Base-by-base conservation (phyloP, 208 protist species). In the Borovskyia barvae region DNA sequence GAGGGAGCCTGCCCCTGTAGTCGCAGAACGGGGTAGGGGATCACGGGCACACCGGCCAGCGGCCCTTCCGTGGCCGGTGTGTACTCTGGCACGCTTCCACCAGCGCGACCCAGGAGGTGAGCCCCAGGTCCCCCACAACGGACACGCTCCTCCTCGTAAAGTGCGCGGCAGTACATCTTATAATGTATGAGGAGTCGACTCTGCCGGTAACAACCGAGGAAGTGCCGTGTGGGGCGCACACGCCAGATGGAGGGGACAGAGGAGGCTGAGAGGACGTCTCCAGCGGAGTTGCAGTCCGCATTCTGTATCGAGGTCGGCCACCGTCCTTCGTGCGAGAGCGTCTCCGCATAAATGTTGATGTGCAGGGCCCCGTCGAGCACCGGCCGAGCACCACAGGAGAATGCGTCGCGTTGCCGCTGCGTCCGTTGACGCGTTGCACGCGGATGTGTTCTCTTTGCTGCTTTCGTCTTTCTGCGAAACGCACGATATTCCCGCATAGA, bases 181-280 rank as follows among this genome's bases (percentile, higher is more conserved):
- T 74, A 93, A 46, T 88, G 84, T 25, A 95, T 62, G 6, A 95
- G 73, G 47, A 87, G 41, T 6, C 84, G 66, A 28, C 81, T 89
- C 62, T 92, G 89, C 0, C 89, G 83, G 59, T 82, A 93, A n/a
- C 67, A 80, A 8, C 89, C 89, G n/a, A 89, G 61, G 19, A 82
- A 61, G 32, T 59, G 47, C 12, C 48, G 39, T 29, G 12, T 19
- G 6, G 33, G 17, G 1, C 29, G 30, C 1, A 28, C 17, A 4
- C 17, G 22, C 12, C 9, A 19, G 14, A 11, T 2, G 20, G 14
- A 15, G 22, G 22, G 40, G 33, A 35, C 28, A n/a, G n/a, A n/a
- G n/a, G n/a, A n/a, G 12, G 24, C 19, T 14, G 22, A 8, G 9
- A 39, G 33, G 33, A 39, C 9, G 33, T 14, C 33, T 15, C 33